Base-by-base conservation (phyloP, 495 filamentous ascomycete species). In the Viridothelium virens region DNA sequence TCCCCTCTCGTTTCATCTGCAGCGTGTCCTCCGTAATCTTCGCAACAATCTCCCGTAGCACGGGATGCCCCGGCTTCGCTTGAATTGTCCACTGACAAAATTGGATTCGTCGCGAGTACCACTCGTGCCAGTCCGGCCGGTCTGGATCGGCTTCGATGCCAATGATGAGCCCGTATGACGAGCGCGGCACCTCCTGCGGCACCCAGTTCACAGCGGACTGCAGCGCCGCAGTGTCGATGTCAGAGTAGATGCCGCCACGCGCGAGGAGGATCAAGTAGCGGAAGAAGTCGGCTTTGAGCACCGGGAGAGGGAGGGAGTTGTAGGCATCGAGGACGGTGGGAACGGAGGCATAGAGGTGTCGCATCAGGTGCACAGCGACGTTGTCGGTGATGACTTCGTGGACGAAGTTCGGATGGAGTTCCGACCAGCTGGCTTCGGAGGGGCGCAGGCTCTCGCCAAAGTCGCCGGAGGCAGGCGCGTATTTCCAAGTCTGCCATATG, bases 41-140 rank as follows among this genome's bases (percentile, higher is more conserved):
- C 14, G 90, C 83, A 37, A 98, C 90, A 63, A 97, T 85, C 65
- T 97, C 91, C 36, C 90, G 84, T 59, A 98, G 80, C 31, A 97
- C 88, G 0, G 94, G 94, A 72, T 98, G 94, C 7, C 94, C 94
- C 0, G 94, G 89, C 75, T 98, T 98, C 50, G 90, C 79, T 73
- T 97, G 93, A 63, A 98, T 96, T 3, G 94, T 98, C 94, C 94
- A 98, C 74, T 98, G 94, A 76, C 94, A 98, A 76, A 98, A 98
- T 72, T 98, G 94, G 62, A 98, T 91, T 37, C 94, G 83, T 63
- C 94, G 88, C 63, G 91, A 92, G 77, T 97, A 98, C 94, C 94
- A 98, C 0, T 96, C 82, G 41, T 85, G 83, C 94, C 94, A 98
- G 71, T 98, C 94, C 2, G 84, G 82, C 50, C 94, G 83, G 75